A percentile compares a stretch with the other conserved stretches of the same genome.
phyloP scores from a whole-genome alignment of 2,329 filamentous ascomycete genomes.

The Fusarium equiseti region DNA sequence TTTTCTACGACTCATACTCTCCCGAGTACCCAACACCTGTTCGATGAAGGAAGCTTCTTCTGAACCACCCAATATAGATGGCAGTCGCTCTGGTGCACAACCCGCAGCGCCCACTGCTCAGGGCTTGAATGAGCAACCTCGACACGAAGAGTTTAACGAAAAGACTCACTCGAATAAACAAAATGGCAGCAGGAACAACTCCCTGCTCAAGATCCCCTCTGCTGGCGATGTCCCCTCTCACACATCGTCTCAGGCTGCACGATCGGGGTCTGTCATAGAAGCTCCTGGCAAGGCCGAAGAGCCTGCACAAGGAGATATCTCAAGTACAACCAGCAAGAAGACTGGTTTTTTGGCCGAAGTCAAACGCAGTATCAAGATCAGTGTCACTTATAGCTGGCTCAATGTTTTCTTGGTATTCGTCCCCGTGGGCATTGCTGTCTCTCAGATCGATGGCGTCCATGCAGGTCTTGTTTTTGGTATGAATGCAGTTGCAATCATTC shows the following conservation, averaged over 20 bases:
- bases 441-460: slow-evolving; percentile 64
- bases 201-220: slow-evolving; percentile 46
- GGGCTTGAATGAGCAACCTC: slow-evolving; percentile 36
- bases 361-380: slow-evolving; percentile 64
- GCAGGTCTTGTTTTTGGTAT: slow-evolving; percentile 77
- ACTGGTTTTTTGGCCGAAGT: slow-evolving; percentile 61
- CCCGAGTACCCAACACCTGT: slow-evolving; percentile 48
- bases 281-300: slow-evolving; percentile 31
- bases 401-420: slow-evolving; percentile 84
- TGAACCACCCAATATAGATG: slow-evolving; percentile 66
- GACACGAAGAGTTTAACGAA: slow-evolving; percentile 20
- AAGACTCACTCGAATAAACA: slow-evolving; percentile 20
- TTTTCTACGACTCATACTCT: slow-evolving; percentile 5
- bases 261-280: slow-evolving; percentile 68
- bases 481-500: slow-evolving; percentile 81
- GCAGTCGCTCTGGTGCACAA: slow-evolving; percentile 67
- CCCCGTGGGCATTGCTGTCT: slow-evolving; percentile 77
- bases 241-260: slow-evolving; percentile 64
- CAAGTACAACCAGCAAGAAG: slow-evolving; percentile 51
- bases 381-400: slow-evolving; percentile 79
- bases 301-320: slow-evolving; percentile 39
- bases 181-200: slow-evolving; percentile 29
- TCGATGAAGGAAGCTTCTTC: slow-evolving; percentile 73
- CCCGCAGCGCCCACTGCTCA: slow-evolving; percentile 60
- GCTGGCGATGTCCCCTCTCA: slow-evolving; percentile 51